These are phyloP conservation scores for Candida cerambycidarum DNA, from an alignment of 805 yeast genomes.

Conservation along the genomic window DNA sequence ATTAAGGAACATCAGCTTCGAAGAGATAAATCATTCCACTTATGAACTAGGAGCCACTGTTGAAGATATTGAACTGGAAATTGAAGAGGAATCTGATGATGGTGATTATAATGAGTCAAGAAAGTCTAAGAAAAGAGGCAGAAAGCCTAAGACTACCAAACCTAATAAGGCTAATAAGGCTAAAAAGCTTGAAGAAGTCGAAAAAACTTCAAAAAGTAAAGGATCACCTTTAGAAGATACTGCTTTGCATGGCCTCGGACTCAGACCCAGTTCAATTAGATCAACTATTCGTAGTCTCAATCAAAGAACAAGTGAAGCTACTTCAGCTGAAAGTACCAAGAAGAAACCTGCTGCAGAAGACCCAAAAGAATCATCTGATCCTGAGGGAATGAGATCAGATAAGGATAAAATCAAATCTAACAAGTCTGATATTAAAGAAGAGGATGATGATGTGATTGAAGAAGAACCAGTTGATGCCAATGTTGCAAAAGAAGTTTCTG, in stretches of 20 bases:
- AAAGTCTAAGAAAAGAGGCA: background rate
- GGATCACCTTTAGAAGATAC: background rate
- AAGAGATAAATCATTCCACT: slow-evolving; percentile 4
- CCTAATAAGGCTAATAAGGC: too few relatives aligned
- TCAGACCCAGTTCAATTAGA: slow-evolving; percentile 3
- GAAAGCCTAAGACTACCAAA: background rate
- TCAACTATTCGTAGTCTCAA: slow-evolving; percentile 3
- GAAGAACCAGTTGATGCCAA: too few relatives aligned
- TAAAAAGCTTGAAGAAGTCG: too few relatives aligned
- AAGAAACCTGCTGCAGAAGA: too few relatives aligned
- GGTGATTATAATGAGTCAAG: background rate
- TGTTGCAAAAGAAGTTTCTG: too few relatives aligned
- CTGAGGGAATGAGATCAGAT: too few relatives aligned
- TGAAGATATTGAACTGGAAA: background rate
- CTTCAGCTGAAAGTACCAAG: background rate
- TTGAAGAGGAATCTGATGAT: background rate
- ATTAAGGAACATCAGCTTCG: slow-evolving; percentile 2
- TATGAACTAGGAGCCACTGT: background rate
- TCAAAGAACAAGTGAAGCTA: background rate
- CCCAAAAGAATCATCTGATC: too few relatives aligned
- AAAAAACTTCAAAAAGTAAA: too few relatives aligned
- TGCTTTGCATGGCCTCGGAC: background rate
- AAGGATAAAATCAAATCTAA: background rate
- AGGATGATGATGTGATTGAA: too few relatives aligned
- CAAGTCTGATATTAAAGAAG: too few relatives aligned